A percentile compares a stretch with the other conserved stretches of the same genome.
Evolutionary conservation across 345 rosid genomes (phyloP).

Genomic region (Laguncularia racemosa): DNA sequence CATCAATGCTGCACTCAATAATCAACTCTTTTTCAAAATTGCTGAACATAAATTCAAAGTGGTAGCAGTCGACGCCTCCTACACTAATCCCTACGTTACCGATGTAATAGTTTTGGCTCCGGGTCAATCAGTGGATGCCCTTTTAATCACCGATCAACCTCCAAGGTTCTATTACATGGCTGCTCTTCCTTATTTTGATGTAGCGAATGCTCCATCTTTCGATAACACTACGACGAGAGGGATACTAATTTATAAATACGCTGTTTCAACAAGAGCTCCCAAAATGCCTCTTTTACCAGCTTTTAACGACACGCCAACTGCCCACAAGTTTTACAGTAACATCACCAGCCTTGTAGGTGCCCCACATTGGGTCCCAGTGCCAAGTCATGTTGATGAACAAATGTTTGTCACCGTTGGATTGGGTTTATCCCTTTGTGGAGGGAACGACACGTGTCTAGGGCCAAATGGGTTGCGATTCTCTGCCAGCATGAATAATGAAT

Average conservation of each 20-base stretch:
- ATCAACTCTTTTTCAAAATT: slow-evolving; percentile 68
- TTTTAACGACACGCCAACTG: slow-evolving; percentile 60
- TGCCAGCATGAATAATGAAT: slow-evolving; percentile 75
- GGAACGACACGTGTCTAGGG: slow-evolving; percentile 40
- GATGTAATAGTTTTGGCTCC: slow-evolving; percentile 58
- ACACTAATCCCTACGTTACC: slow-evolving; percentile 56
- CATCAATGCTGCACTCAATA: slow-evolving; percentile 89
- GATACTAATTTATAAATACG: slow-evolving; percentile 34
- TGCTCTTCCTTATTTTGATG: slow-evolving; percentile 51
- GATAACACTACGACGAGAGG: slow-evolving; percentile 65
- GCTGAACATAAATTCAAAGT: slow-evolving; percentile 78
- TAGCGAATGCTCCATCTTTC: slow-evolving; percentile 14
- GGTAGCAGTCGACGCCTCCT: slow-evolving; percentile 65
- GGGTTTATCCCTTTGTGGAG: slow-evolving; percentile 34
- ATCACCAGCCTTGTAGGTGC: slow-evolving; percentile 34
- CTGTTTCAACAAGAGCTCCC: slow-evolving; percentile 10
- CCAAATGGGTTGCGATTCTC: slow-evolving; percentile 23
- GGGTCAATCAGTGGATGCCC: slow-evolving; percentile 66
- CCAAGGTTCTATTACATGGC: slow-evolving; percentile 74
- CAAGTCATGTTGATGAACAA: slow-evolving; percentile 47
- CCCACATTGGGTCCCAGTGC: slow-evolving; percentile 63
- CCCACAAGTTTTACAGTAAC: slow-evolving; percentile 48
- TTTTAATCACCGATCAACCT: slow-evolving; percentile 53
- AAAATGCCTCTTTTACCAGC: slow-evolving; percentile 66
- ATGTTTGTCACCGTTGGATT: slow-evolving; percentile 70